phyloP scores from a whole-genome alignment of 176 grass and related monocot species.

The Miscanthus lutarioriparius region DNA sequence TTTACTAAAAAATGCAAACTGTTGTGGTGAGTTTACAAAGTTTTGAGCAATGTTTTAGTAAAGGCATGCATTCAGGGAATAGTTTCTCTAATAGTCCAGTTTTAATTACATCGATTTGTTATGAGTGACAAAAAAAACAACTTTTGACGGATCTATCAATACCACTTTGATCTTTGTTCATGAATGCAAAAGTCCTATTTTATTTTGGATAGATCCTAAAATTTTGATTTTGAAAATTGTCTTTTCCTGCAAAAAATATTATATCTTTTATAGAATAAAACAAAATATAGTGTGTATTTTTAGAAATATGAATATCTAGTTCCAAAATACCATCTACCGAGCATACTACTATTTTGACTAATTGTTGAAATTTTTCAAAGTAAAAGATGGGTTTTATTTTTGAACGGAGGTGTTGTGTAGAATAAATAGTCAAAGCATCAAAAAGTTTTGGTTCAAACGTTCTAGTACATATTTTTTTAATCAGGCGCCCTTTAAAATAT shows the following conservation, averaged over 20 bases:
- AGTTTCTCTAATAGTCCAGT: no score
- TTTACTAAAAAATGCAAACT: no score
- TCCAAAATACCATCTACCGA: neutral
- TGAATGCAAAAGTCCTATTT: neutral
- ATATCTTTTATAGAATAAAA: neutral
- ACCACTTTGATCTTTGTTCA: neutral
- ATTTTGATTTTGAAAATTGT: neutral
- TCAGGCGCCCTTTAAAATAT: neutral
- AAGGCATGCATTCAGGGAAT: no score
- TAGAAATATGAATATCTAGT: neutral
- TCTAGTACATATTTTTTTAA: neutral
- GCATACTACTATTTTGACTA: neutral
- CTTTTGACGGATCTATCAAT: neutral
- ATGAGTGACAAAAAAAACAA: neutral
- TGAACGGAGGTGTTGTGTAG: neutral
- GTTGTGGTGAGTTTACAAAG: neutral
- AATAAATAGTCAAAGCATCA: neutral
- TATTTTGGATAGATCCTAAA: neutral
- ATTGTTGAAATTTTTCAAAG: neutral
- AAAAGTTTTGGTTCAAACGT: no score
- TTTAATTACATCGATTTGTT: neutral
- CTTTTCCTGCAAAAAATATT: neutral
- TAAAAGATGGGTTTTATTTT: neutral
- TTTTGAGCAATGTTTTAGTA: neutral
- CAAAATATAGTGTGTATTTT: neutral